These are phyloP conservation scores for Sistotremastrum niveocremeum DNA, from an alignment of 768 basidiomycete genomes.

Conservation along the genomic window DNA sequence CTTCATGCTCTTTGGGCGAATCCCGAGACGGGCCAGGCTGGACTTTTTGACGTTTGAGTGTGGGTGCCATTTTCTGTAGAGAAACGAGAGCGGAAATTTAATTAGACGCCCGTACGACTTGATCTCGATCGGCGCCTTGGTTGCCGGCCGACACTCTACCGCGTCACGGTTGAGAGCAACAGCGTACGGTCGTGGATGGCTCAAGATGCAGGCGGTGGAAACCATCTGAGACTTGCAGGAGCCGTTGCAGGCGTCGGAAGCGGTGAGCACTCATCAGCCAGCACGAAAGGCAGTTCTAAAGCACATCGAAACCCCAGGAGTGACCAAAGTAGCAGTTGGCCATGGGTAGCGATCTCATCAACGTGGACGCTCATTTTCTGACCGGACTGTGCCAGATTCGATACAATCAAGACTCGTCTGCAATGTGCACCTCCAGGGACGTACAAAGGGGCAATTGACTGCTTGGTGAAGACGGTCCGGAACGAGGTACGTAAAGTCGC, in stretches of 20 bases:
- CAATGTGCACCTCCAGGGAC: slow-evolving; percentile 56
- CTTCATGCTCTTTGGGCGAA: no score
- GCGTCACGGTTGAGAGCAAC: no score
- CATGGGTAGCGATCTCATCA: slow-evolving; percentile 34
- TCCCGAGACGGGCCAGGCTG: no score
- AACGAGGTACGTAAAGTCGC: slow-evolving; percentile 36
- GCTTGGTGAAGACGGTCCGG: slow-evolving; percentile 38
- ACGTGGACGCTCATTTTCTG: not conserved
- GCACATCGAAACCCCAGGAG: not conserved
- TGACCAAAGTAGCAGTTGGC: slow-evolving; percentile 47
- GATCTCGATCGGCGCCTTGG: no score
- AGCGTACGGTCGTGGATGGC: not conserved
- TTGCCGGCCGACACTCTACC: no score
- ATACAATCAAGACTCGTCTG: slow-evolving; percentile 60
- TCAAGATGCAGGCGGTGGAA: slow-evolving; percentile 8
- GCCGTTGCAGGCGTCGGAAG: slow-evolving; percentile 48
- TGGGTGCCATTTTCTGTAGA: no score
- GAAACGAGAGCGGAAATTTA: no score
- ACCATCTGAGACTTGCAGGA: slow-evolving; percentile 37
- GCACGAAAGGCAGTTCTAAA: slow-evolving; percentile 1
- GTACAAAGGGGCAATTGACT: slow-evolving; percentile 48
- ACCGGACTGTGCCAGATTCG: slow-evolving; percentile 30
- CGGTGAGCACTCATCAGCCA: slow-evolving; percentile 24
- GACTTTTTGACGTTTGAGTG: no score
- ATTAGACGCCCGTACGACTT: no score